Base-by-base conservation (phyloP, 768 basidiomycete species). In the Pseudohyphozyma bogoriensis region DNA sequence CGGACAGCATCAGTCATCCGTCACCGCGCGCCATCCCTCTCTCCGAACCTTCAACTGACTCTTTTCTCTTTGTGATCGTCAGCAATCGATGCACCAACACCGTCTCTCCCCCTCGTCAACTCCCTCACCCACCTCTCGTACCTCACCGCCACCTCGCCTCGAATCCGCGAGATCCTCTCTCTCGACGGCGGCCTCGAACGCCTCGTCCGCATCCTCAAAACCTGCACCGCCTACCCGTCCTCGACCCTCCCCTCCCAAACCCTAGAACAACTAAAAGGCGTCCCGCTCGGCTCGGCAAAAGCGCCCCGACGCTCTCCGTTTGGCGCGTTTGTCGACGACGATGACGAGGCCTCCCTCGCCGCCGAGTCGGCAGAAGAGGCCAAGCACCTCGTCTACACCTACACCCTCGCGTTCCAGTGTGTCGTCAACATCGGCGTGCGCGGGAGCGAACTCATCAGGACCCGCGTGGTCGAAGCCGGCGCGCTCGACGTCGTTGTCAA, bases 121-220 rank as follows among this genome's bases (percentile, higher is more conserved):
- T 96, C 92, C 42, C 83, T 96, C 55, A 90, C 88, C 33, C 90
- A 95, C 76, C 85, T 96, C 58, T 87, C 87, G 52, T 92, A 95
- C 76, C 85, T 99, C 65, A 97, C 93, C 11, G 90, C 89, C 1
- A 96, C 95, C 9, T 95, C 92, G 0, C 92, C 95, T 2, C 84
- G 91, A 56, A 97, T 99, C 76, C 85, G 93, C 60, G 95, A 99
- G 76, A 96, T 95, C 68, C 87, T 99, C 82, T 93, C 91, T 32
- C 85, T 87, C 81, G 93, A 97, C 71, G 95, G 95, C 50, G 95
- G 95, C 2, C 83, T 99, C 22, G 95, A 99, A 72, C 85, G 93
- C 18, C 84, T 99, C 33, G 87, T 97, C 18, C 82, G 87, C 59
- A 89, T 99, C 64, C 79, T 71, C 69, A 87, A 91, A 63, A 89